Evolutionary conservation across 257 asterid species (phyloP).

Genomic region (Eucommia ulmoides): DNA sequence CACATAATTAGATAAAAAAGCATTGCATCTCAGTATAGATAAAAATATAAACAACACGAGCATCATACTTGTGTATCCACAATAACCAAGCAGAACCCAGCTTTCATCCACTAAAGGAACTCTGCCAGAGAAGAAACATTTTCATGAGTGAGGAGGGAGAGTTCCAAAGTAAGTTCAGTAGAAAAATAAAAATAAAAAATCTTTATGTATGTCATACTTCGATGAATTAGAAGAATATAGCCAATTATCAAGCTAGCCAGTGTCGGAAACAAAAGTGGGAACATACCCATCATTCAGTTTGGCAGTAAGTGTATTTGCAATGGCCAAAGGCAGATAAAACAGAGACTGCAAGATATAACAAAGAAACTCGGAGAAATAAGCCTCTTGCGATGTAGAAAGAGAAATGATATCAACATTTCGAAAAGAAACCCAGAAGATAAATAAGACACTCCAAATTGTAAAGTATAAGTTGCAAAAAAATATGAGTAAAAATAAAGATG

Average conservation of each 20-base stretch:
- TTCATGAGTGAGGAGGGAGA: too few relatives aligned
- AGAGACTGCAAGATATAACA: slow-evolving; percentile 45
- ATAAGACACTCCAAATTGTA: background rate
- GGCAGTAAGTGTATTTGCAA: slow-evolving; percentile 91
- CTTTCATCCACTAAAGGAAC: slow-evolving; percentile 78
- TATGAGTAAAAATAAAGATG: background rate
- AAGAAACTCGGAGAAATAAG: background rate
- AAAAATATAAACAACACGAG: background rate
- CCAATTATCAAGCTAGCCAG: too few relatives aligned
- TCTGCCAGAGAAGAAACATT: slow-evolving; percentile 34
- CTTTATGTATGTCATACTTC: too few relatives aligned
- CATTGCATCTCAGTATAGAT: too few relatives aligned
- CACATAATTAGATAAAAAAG: too few relatives aligned
- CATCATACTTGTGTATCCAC: slow-evolving; percentile 43
- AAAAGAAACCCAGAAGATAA: background rate
- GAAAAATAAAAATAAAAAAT: too few relatives aligned
- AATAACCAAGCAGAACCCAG: slow-evolving; percentile 72
- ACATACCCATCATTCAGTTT: slow-evolving; percentile 80
- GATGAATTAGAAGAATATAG: too few relatives aligned
- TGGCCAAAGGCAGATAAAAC: slow-evolving; percentile 79
- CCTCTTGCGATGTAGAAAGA: background rate
- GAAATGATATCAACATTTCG: background rate
- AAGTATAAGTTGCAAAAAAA: background rate
- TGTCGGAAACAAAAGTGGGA: too few relatives aligned
- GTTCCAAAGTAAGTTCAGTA: too few relatives aligned